These are phyloP conservation scores for Solanum clarkiae DNA, from an alignment of 257 asterid species.

Conservation along the genomic window DNA sequence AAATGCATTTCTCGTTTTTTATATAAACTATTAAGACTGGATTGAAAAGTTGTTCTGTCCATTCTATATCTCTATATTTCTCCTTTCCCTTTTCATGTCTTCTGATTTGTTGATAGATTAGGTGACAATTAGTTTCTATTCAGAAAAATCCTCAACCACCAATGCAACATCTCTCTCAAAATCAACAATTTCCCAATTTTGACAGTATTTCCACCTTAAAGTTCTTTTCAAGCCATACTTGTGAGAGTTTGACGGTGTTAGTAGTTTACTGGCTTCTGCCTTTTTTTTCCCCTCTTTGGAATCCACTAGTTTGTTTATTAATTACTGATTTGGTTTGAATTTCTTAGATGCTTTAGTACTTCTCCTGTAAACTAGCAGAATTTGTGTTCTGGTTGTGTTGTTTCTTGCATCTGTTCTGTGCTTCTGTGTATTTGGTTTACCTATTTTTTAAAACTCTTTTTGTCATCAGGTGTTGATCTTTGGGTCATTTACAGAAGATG, in stretches of 20 bases:
- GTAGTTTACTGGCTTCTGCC: not conserved
- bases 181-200: not conserved
- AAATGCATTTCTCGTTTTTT: not conserved
- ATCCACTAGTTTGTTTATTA: not conserved
- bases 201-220: not conserved
- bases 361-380: not conserved
- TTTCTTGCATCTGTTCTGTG: not conserved
- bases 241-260: not conserved
- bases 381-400: not conserved
- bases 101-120: not conserved
- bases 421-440: not conserved
- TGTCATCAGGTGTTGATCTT: conserved; percentile 47
- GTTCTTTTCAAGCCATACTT: not conserved
- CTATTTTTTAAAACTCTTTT: not conserved
- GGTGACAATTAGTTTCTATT: not conserved
- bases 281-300: not conserved
- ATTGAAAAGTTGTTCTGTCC: not conserved
- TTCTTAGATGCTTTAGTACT: not conserved
- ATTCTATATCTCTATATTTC: not conserved
- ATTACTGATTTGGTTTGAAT: not conserved
- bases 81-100: not conserved
- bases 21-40: not conserved
- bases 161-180: not conserved
- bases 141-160: not conserved
- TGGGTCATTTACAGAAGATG: conserved; percentile 81